Conservation (phyloP, 1,284 basidiomycete genomes). For the Rhizoctonia solani region DNA sequence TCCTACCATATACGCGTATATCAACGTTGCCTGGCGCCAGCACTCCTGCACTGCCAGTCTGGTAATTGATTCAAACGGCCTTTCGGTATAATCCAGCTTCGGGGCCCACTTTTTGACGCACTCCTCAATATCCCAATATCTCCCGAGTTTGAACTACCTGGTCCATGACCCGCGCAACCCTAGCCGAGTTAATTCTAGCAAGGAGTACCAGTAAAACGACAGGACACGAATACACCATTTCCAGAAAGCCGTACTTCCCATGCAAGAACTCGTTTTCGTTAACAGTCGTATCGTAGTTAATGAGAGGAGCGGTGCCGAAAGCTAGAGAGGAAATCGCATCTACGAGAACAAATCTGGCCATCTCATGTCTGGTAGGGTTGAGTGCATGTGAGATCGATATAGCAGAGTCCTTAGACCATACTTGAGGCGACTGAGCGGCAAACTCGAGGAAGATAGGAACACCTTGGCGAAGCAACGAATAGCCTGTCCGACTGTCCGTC, state of each 20-base stretch:
- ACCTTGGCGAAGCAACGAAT: background rate
- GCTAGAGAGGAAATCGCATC: background rate
- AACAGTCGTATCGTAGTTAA: constrained; percentile 1
- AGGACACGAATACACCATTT: background rate
- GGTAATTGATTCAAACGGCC: background rate
- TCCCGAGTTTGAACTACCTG: background rate
- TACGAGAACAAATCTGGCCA: background rate
- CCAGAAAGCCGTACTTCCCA: background rate
- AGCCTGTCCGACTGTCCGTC: background rate
- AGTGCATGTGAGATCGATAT: background rate
- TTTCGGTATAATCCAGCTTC: background rate
- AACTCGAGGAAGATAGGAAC: constrained; percentile 13
- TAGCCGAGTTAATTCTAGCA: background rate
- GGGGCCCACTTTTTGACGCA: background rate
- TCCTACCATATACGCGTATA: constrained; percentile 1
- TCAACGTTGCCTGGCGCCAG: background rate
- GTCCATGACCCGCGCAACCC: background rate
- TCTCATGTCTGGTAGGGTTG: background rate
- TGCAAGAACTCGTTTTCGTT: background rate
- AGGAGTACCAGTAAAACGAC: background rate
- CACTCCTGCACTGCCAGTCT: constrained; percentile 13
- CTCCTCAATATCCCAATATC: background rate
- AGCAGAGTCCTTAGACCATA: background rate
- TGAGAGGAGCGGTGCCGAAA: background rate
- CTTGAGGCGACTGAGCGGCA: background rate